Evolutionary conservation across 2,329 filamentous ascomycete genomes (phyloP), one percentile per base, ranked within the genome.

Genomic region (Plectosphaerella cucumerina): DNA sequence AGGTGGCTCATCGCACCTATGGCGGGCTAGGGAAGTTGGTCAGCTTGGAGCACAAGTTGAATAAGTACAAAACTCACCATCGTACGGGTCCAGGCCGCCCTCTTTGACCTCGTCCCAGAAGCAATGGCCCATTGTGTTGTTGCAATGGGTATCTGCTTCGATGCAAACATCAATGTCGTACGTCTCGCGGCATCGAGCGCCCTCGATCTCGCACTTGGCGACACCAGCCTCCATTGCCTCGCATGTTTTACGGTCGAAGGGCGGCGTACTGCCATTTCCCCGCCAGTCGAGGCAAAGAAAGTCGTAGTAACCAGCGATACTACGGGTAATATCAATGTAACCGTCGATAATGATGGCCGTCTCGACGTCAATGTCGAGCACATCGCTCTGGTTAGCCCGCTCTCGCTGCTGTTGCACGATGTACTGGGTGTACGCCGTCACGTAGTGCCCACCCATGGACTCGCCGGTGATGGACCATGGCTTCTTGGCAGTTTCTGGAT

Each of bases 361-460:
- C 4, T 53, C 46, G 23, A 59, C 55, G 8, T 39, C 44, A 6
- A 49, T 45, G 15, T 34, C 39, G 21, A 54, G 53, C 26, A 51
- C 51, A n/a, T 54, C 42, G n/a, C 52, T 48, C 37, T 58, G 57
- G n/a, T 4, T 18, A 6, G 4, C 39, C n/a, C 9, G 4, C 5
- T 42, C n/a, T 6, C 39, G 15, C 17, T 42, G 39, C 39, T 42
- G 39, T 11, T 42, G 39, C 15, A 42, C 5, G 39, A 42, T 42
- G 39, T 42, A 42, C 18, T 42, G n/a, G 10, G 17, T 42, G 39
- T 42, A 42, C 5, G 39, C 39, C 18, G 39, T 42, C 6, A 60
- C 50, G 50, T 60, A 60, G 20, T 56, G 51, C 5, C 58, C 58
- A 1, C 42, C 58, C 42, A 59, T 59, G 11, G 58, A 59, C 47